Evolutionary conservation across 768 basidiomycete genomes (phyloP), one percentile per base, ranked within the genome.

Genomic region (Roridomyces roridus): DNA sequence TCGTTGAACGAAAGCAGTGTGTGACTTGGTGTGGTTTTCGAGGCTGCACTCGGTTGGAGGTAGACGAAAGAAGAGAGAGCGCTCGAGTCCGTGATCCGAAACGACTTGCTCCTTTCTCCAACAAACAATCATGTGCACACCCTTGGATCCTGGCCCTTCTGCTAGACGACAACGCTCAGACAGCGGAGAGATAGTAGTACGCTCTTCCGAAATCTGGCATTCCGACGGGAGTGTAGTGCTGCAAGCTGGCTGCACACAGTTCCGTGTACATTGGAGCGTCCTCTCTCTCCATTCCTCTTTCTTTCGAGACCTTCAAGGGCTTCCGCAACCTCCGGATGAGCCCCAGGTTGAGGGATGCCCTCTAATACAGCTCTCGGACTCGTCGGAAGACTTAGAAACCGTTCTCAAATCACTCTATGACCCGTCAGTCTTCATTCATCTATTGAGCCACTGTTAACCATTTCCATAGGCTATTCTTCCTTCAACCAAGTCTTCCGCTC

Each of bases 261-360:
- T 63, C 53, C 64, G 66, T 17, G 63, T 67, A 20, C 66, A 69
- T 28, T 62, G 60, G 31, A 57, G 63, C 21, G 51, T 69, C 11
- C 59, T 69, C 14, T 31, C 55, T 0, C 51, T 46, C 2, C 56
- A 66, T 40, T 67, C 66, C 23, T 47, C 45, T 5, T 54, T 67
- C 21, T 67, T 69, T 41, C 46, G 46, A 7, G 55, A 29, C 15
- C 46, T 61, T 49, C 31, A 36, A 26, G 60, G 46, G 9, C 42
- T 61, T 5, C 60, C 60, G 5, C 55, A 61, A 39, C 60, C 60
- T 7, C 49, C 18, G 8, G 55, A 56, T 5, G 44, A 61, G 26
- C 51, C 55, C 6, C 57, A 35, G 9, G 28, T 61, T 28, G 60
- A 62, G 3, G 64, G 59, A 10, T 63, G 64, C 36, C 61, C 61